Evolutionary conservation across 2,329 filamentous ascomycete genomes (phyloP), one percentile per base, ranked within the genome.

Genomic region (Aspergillus intermedius): DNA sequence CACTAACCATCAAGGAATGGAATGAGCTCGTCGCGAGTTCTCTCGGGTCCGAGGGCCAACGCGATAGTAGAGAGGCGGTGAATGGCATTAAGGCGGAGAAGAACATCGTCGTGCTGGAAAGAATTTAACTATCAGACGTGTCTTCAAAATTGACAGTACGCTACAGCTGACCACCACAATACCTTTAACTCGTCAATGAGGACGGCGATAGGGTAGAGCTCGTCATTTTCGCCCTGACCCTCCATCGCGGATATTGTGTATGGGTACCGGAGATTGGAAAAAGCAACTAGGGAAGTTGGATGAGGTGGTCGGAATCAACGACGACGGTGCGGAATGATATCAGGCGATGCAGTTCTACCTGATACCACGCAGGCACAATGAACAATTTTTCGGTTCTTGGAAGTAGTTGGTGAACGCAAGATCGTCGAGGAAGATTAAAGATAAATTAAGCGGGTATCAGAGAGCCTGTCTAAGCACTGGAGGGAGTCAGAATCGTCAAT

Each of bases 181-280:
- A 95, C 91, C 88, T 96, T 98, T 67, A 98, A 81, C 82, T 98
- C 93, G 74, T 98, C 93, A 75, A 98, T 98, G 74, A 98, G 85
- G 61, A 98, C 93, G 68, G 94, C 93, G 79, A 98, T 98, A 71
- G 93, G 93, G 75, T 97, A 98, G 67, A 98, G 90, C 84, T 97
- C 94, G 77, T 98, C 93, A 73, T 86, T 94, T 78, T 91, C 84
- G 75, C 86, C 88, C 72, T 85, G 81, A 75, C 86, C 86, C 77
- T 96, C 89, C 91, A 97, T 97, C 72, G 73, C 80, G 81, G 74
- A 71, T 65, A 64, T 53, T 49, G 49, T 58, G 44, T 53, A 52
- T 56, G 47, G 54, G 53, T 42, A 59, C 54, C 58, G 55, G 55
- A 47, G 49, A 42, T 54, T 49, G 46, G 56, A 54, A 48, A 54